A percentile compares a stretch with the other conserved stretches of the same genome.
Evolutionary conservation across 345 rosid species (phyloP).

Genomic region (Eucalyptus sideroxylon): DNA sequence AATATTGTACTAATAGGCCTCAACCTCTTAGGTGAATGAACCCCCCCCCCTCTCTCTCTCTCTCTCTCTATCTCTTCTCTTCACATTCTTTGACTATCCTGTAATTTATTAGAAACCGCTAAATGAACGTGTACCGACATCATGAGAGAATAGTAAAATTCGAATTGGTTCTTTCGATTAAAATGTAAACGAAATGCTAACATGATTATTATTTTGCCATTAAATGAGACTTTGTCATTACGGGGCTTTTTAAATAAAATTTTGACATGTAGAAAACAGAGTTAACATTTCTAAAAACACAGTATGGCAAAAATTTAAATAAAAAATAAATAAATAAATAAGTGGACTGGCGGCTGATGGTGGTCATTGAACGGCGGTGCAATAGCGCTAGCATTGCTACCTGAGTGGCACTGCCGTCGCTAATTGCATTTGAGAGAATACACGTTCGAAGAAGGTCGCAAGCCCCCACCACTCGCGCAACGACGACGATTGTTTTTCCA

Average conservation of each 20-base stretch:
- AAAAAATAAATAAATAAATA: no score
- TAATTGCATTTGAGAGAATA: not conserved
- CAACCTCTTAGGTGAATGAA: not conserved
- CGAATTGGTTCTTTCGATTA: not conserved
- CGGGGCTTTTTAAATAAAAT: not conserved
- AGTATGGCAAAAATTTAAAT: not conserved
- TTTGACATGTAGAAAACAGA: not conserved
- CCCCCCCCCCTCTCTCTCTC: no score
- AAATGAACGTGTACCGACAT: not conserved
- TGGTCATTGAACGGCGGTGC: not conserved
- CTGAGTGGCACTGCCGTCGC: not conserved
- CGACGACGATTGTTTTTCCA: no score
- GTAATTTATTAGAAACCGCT: not conserved
- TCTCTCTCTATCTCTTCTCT: not conserved
- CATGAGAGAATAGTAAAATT: not conserved
- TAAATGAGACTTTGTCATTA: not conserved
- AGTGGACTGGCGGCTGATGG: not conserved
- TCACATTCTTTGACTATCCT: not conserved
- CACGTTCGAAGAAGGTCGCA: rapidly evolving
- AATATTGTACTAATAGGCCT: not conserved
- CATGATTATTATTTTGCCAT: not conserved
- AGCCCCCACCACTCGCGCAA: not conserved
- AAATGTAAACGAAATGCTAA: not conserved
- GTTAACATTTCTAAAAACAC: not conserved
- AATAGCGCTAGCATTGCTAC: not conserved